Evolutionary conservation across 2,329 filamentous ascomycete species (phyloP), one percentile per base, ranked within the genome.

Genomic region (Trichoderma koningiopsis): DNA sequence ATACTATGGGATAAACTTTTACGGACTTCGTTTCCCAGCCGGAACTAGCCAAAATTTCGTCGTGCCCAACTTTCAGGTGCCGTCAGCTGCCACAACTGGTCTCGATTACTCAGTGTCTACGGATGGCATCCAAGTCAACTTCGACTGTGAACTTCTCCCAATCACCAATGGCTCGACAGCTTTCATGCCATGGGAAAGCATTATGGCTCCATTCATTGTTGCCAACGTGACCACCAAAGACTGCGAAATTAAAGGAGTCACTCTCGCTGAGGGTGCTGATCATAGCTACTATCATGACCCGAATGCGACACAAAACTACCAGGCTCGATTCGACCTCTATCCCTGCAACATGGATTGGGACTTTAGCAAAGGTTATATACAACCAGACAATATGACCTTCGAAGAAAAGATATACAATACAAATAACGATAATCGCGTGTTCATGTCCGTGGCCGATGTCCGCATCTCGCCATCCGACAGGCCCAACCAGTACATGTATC

Each of bases 251-350:
- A 75, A 71, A 5, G 73, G 72, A 13, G 71, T 75, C 16, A 74
- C 72, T 24, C 64, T 76, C 16, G 75, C 71, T n/a, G 72, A 65
- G 0, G 72, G 74, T 4, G 74, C 75, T 1, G 71, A 75, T 37
- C 74, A 75, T 24, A 58, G 72, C 53, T 73, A 70, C 37, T 75
- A 75, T 60, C 71, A 74, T n/a, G 47, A 72, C 10, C 68, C 60
- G 14, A 75, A 75, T n/a, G 73, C 74, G 0, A 75, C 75, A 1
- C 75, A 76, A 49, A 76, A 76, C 14, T 76, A 74, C 52, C 74
- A 77, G 63, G 74, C 72, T 10, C 68, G 70, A 10, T 72, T 74
- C 22, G 63, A 65, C 1, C 65, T 71, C 10, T 76, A 76, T 35
- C 74, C 72, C 2, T 76, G 75, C 68, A 76, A 76, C 52, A 47